Evolutionary conservation across 148 eudicot genomes (phyloP).

Genomic region (Rhododendron williamsianum): DNA sequence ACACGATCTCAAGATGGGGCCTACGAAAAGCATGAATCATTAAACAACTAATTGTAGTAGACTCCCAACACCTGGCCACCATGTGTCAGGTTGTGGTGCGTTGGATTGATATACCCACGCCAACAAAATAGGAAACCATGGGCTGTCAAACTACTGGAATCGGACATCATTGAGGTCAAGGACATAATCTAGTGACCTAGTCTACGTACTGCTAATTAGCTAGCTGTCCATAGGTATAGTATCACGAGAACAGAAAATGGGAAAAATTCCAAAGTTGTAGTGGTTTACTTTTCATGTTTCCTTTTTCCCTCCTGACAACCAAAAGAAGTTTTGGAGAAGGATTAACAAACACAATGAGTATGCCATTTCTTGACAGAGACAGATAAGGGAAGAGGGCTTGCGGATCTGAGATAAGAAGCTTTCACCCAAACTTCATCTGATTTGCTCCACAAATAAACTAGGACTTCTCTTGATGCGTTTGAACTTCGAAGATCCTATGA

Average conservation of each 20-base stretch:
- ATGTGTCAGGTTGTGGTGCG: not conserved
- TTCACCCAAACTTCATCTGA: not conserved
- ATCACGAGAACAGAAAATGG: not conserved
- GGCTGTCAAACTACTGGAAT: not conserved
- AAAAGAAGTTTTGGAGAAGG: too few species aligned
- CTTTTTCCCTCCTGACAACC: not conserved
- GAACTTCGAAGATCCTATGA: not conserved
- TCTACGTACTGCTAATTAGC: too few species aligned
- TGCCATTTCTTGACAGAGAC: not conserved
- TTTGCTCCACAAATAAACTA: not conserved
- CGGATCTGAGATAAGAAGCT: not conserved
- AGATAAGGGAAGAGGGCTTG: not conserved
- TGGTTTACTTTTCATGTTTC: not conserved
- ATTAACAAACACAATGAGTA: too few species aligned
- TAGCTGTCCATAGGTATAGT: too few species aligned
- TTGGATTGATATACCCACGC: not conserved
- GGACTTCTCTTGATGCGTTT: not conserved
- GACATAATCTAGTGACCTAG: too few species aligned
- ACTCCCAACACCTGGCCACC: not conserved
- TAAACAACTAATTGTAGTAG: too few species aligned
- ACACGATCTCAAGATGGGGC: too few species aligned
- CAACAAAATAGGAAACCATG: not conserved
- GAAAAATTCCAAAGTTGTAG: not conserved
- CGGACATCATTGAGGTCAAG: too few species aligned
- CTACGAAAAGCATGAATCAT: too few species aligned